Evolutionary conservation across 106 monocot species (phyloP).

Genomic region (Acorus calamus): DNA sequence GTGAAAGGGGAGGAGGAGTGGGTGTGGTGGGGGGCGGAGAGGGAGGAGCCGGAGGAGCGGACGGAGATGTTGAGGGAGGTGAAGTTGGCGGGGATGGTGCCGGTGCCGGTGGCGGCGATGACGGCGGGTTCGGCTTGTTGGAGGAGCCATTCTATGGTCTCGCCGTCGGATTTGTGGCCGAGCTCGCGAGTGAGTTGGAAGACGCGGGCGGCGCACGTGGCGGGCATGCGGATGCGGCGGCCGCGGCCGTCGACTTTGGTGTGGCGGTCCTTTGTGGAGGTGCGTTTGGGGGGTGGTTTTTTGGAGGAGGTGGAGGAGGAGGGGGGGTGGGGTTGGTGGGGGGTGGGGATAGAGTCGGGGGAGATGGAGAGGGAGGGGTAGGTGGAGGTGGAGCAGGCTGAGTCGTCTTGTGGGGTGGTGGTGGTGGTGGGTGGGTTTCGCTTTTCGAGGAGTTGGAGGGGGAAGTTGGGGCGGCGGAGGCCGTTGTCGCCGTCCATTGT

Average conservation of each 20-base stretch:
- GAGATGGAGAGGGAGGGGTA: constrained; percentile 25
- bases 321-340: background rate
- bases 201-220: constrained; percentile 70
- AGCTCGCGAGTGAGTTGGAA: constrained; percentile 76
- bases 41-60: constrained; percentile 42
- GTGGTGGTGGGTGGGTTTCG: constrained; percentile 26
- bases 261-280: constrained; percentile 78
- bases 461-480: constrained; percentile 62
- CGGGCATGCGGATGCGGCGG: constrained; percentile 82
- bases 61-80: constrained; percentile 82
- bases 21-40: constrained; percentile 34
- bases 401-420: constrained; percentile 26
- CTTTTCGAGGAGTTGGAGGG: constrained; percentile 79
- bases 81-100: constrained; percentile 89
- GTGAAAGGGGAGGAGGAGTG: background rate
- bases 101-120: constrained; percentile 80
- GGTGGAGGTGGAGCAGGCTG: constrained; percentile 17
- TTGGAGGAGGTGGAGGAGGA: constrained; percentile 8
- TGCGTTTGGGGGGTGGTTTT: constrained; percentile 60
- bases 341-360: background rate
- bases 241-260: constrained; percentile 86
- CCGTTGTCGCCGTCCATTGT: background rate
- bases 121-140: constrained; percentile 87
- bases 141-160: constrained; percentile 87
- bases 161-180: constrained; percentile 80